Base-by-base conservation (phyloP, 2,329 filamentous ascomycete genomes). In the Arachnomyces sp. region DNA sequence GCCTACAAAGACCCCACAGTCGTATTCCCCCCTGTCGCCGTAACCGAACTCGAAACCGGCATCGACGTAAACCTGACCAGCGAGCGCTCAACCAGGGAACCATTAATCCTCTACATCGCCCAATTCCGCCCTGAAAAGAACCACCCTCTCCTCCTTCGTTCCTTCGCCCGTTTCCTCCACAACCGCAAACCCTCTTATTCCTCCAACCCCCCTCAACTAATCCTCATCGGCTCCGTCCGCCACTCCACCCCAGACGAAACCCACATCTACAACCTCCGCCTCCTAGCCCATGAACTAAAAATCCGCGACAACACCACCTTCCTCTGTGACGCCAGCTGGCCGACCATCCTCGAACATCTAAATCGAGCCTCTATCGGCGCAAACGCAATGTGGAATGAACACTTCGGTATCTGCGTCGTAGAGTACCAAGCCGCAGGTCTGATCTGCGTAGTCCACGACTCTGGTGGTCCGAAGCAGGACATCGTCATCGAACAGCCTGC, bases 361-460 rank as follows among this genome's bases (percentile, higher is more conserved):
- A 70, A 78, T 39, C 79, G 72, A 46, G 81, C 84, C 3, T 90
- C 80, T 13, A 77, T 98, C 2, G 92, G 92, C 36, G 88, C 94
- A 21, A 98, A 98, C 53, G 87, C 85, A 55, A 98, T 98, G 92
- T 98, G 92, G 90, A 96, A 95, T 60, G 92, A 98, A 67, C 92
- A 98, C 63, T 98, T 98, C 60, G 92, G 92, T 15, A 98, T 98
- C 44, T 92, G 92, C 1, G 89, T 96, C 12, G 92, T 98, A 31
- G 92, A 98, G 69, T 98, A 96, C 59, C 89, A 96, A 60, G 92
- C 92, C 3, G 92, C 92, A 0, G 92, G 92, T 1, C 70, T 98
- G 43, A 88, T 98, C 42, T 81, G 84, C 4, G 89, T 98, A 0
- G 92, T 96, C 7, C 92, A 98, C 55, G 74, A 95, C 62, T 92